Evolutionary conservation across 768 basidiomycete species (phyloP), one percentile per base, ranked within the genome.

Genomic region (Amanita polypyramis): DNA sequence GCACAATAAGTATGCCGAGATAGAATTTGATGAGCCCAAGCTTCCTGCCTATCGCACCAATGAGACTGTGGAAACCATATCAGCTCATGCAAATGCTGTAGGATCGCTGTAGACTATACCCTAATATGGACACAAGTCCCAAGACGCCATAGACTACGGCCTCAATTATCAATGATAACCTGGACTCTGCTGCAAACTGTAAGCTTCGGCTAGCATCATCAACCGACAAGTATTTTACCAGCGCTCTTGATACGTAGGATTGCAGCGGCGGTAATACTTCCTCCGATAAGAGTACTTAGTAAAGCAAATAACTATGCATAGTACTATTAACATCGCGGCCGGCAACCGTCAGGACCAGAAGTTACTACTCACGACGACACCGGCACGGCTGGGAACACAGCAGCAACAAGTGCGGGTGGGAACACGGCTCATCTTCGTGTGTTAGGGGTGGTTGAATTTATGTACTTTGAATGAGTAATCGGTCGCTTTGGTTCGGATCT

Each of bases 331-430:
- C 10, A 17, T 19, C 7, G 43, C 20, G n/a, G 25, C 7, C 7
- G 25, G 7, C 25, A 27, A 7, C 25, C 10, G 17, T 7, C 9
- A 12, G 39, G 11, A 17, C 10, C 14, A 17, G 25, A 23, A 29
- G 30, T 19, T 10, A 25, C 17, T 20, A 62, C 73, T 54, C 49
- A 74, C 72, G 40, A 74, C 60, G 39, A 70, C 71, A 40, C 73
- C 75, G 37, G 66, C 68, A 53, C 75, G 61, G 30, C 71, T 70
- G 7, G 75, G 73, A 43, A 75, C 66, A 58, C 73, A 74, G 63
- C 70, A 72, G 55, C 72, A 74, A 58, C 73, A 74, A 33, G 64
- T 73, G 54, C 72, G 69, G 42, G 66, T 64, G 37, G 51, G 53
- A 51, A 70, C 65, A 47, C 61, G 57, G 15, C 62, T 60, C 65